These are phyloP conservation scores for Aspergillus uvarum DNA, from an alignment of 2,329 filamentous ascomycete species.

Conservation along the genomic window DNA sequence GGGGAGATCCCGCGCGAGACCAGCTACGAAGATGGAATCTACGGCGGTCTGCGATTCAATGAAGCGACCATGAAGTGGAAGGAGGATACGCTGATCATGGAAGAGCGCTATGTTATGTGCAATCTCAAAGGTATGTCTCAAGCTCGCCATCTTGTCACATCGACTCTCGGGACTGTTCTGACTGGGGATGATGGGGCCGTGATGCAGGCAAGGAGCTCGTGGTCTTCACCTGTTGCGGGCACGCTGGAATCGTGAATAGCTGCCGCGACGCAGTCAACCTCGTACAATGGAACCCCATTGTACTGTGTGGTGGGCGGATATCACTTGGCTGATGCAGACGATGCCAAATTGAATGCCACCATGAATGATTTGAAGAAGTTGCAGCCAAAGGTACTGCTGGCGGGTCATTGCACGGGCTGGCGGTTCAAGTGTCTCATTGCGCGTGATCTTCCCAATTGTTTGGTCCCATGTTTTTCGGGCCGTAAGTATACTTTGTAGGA, in stretches of 20 bases:
- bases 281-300: neutral
- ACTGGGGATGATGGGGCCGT: too few relatives aligned
- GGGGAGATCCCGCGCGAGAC: constrained; percentile 9
- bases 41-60: constrained; percentile 4
- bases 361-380: constrained; percentile 9
- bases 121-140: constrained; percentile 9
- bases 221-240: constrained; percentile 8
- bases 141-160: too few relatives aligned
- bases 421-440: constrained; percentile 11
- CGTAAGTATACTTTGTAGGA: constrained; percentile 8
- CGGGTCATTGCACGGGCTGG: constrained; percentile 12
- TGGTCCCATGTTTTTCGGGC: constrained; percentile 12
- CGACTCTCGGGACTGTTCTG: too few relatives aligned
- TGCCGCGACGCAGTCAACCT: constrained; percentile 7
- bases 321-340: constrained; percentile 9
- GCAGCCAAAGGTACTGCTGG: constrained; percentile 2
- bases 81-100: constrained; percentile 5
- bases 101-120: constrained; percentile 13
- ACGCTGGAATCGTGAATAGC: constrained; percentile 8
- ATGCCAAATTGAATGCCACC: constrained; percentile 4
- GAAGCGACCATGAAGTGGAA: neutral
- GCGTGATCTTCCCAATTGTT: constrained; percentile 5
- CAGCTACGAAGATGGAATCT: constrained; percentile 6
- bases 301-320: constrained; percentile 11
- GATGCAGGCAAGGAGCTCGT: constrained; percentile 7